These are phyloP conservation scores for Boeremia exigua DNA, from an alignment of 2,329 filamentous ascomycete species.

Conservation along the genomic window DNA sequence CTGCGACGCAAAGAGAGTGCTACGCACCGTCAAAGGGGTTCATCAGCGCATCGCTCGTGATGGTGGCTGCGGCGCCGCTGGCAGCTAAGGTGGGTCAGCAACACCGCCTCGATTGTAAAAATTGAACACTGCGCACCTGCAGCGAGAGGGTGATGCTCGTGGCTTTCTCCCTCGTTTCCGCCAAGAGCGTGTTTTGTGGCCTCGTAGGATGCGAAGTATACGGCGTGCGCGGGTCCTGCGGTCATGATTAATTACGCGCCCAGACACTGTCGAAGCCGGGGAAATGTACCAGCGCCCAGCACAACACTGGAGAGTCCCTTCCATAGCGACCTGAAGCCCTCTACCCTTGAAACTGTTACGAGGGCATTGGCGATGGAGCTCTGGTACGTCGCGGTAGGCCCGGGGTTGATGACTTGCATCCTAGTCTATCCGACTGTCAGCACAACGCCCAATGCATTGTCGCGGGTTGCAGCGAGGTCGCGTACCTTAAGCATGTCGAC, in stretches of 20 bases:
- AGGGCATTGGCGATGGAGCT: conserved; percentile 86
- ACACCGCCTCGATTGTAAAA: not conserved
- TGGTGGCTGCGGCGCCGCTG: conserved; percentile 92
- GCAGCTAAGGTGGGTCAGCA: conserved; percentile 67
- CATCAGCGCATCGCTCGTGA: conserved; percentile 97
- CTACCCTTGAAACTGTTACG: conserved; percentile 86
- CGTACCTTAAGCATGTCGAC: conserved; percentile 95
- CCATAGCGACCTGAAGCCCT: conserved; percentile 93
- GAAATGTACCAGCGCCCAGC: conserved; percentile 78
- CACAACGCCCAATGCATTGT: conserved; percentile 10
- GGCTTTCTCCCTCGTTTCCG: conserved; percentile 82
- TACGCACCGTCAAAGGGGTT: conserved; percentile 94
- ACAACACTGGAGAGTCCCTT: conserved; percentile 96
- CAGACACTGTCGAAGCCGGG: not conserved
- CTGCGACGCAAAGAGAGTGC: not conserved
- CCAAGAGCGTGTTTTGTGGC: conserved; percentile 95
- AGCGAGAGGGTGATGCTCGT: conserved; percentile 91
- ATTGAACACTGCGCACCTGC: conserved; percentile 67
- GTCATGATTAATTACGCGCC: conserved; percentile 33
- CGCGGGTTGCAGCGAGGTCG: conserved; percentile 12
- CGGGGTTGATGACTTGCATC: conserved; percentile 94
- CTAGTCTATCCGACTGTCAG: conserved; percentile 70
- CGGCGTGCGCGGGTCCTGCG: conserved; percentile 90
- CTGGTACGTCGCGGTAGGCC: conserved; percentile 79
- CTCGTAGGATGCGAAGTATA: conserved; percentile 99